A percentile compares a stretch with the other conserved stretches of the same genome.
Evolutionary conservation across 1,139 yeast genomes (phyloP).

Genomic region (Candida frijolesensis): DNA sequence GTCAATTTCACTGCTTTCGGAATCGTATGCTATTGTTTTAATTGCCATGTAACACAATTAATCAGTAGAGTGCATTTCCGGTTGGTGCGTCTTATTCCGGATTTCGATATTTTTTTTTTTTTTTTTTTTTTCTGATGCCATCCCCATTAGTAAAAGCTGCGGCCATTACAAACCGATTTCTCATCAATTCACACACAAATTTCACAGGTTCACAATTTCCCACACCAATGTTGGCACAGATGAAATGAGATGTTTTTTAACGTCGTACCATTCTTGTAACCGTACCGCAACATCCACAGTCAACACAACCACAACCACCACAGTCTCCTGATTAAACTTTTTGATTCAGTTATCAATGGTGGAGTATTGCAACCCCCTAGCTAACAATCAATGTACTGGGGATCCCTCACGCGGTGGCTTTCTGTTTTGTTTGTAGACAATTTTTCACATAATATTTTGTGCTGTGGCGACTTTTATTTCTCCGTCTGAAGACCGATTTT

Average conservation of each 20-base stretch:
- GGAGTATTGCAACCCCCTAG: neutral
- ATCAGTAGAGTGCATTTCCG: neutral
- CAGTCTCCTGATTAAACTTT: neutral
- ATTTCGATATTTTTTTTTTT: neutral
- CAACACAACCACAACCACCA: neutral
- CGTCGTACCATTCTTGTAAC: neutral
- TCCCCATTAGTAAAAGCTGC: slow-evolving; percentile 1
- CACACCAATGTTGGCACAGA: neutral
- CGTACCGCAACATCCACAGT: neutral
- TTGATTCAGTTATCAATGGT: too few species aligned
- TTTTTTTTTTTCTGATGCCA: neutral
- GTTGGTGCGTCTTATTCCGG: neutral
- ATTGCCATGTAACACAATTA: neutral
- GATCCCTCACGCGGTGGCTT: neutral
- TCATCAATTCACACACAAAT: neutral
- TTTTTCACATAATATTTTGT: neutral
- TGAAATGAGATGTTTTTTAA: neutral
- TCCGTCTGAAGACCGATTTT: neutral
- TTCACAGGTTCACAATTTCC: neutral
- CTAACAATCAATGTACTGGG: neutral
- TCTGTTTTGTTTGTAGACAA: too few species aligned
- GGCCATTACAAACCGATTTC: neutral
- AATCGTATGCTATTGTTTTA: neutral
- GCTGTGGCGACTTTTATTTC: neutral
- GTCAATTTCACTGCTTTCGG: neutral